Conservation (phyloP, 352 stramenopile species). For the Pythium biforme region DNA sequence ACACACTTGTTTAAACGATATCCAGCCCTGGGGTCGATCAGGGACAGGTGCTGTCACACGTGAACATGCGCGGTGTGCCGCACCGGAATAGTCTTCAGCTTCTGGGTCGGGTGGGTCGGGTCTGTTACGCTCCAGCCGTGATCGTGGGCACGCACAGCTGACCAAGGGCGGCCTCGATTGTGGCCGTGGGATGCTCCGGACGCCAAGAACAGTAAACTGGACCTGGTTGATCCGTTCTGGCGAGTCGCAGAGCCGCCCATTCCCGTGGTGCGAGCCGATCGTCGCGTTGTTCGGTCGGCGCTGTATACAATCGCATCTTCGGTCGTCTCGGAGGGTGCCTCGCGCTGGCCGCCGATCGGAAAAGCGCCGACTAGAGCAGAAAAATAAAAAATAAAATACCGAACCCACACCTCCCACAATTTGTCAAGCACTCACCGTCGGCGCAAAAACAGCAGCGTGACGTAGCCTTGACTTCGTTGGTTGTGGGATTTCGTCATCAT, state of each 20-base stretch:
- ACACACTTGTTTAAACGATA: neutral
- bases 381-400: constrained; percentile 30
- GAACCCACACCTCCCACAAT: constrained; percentile 16
- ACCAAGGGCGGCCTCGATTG: neutral
- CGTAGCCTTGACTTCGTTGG: constrained; percentile 6
- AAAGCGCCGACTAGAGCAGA: constrained; percentile 13
- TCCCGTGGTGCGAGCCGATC: neutral
- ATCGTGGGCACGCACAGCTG: neutral
- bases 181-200: neutral
- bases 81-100: neutral
- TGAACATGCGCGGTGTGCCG: too few species aligned
- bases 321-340: neutral
- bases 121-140: neutral
- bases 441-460: constrained; percentile 19
- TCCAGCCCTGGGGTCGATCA: too few species aligned
- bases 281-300: constrained; percentile 8
- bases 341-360: neutral
- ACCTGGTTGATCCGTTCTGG: neutral
- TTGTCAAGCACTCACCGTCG: constrained; percentile 12
- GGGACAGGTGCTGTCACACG: too few species aligned
- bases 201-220: neutral
- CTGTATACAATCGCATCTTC: constrained; percentile 17
- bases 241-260: constrained; percentile 1
- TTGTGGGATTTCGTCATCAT: constrained; percentile 16
- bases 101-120: neutral